Evolutionary conservation across 129 eudicot genomes (phyloP), one percentile per base, ranked within the genome.

Genomic region (Calendula officinalis): DNA sequence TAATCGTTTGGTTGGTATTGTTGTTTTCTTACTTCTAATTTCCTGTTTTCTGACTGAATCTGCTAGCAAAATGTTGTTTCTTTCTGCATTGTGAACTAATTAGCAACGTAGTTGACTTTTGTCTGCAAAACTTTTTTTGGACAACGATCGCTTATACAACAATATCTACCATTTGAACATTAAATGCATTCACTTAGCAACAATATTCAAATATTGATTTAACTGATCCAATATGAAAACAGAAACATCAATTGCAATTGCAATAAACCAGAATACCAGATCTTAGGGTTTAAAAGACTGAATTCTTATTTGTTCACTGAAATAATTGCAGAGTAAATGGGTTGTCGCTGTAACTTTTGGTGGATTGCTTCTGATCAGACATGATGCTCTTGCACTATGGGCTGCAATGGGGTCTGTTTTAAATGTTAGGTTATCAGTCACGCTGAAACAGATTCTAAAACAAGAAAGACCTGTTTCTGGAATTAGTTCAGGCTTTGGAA

Each of bases 351-450:
- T n/a, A 16, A 30, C 74, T 54, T 72, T 82, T 53, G 74, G 73
- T 45, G 84, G 69, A 32, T 11, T 78, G 10, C 1, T 91, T 37
- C 56, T 87, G 4, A 62, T 81, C 60, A 82, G 88, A 72, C 96
- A 87, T 67, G 98, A 91, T 80, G 73, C 78, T 37, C 78, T 76
- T 72, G 88, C 90, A 9, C 22, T 83, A 39, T 91, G 98, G 98
- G 83, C 85, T 49, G 80, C 79, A 53, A 52, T 70, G 76, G 98
- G 96, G 55, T 76, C 84, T 45, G 71, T 80, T 27, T 27, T 82
- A 6, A 91, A 91, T 67, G 58, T 78, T 22, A 65, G 60, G 8
- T 74, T 90, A 49, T 86, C 95, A 1, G 50, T 64, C 35, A 43
- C 51, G 13, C 69, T 91, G 56, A 91, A 91, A 80, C 51, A 58